Percentiles rank a stretch among this genome's conserved stretches.
Evolutionary conservation across 208 protist species (phyloP).

Genomic region (Angomonas deanei): DNA sequence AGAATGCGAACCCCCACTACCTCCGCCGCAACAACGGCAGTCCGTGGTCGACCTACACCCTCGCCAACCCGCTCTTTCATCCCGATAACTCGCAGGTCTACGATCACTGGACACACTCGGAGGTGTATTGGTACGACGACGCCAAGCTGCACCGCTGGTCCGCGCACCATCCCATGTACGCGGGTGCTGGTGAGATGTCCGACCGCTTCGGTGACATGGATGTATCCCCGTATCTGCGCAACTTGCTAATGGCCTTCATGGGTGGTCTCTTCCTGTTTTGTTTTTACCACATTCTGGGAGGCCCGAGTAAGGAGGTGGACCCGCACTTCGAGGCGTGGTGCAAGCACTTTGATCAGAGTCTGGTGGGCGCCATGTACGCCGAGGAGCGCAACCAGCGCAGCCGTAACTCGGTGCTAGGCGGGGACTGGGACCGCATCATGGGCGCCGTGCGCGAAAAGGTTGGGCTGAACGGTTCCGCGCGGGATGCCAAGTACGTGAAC

Average conservation of each 20-base stretch:
- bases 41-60: conserved; percentile 75
- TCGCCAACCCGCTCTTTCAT: conserved; percentile 86
- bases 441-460: conserved; percentile 25
- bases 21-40: conserved; percentile 80
- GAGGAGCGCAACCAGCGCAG: conserved; percentile 78
- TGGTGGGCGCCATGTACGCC: conserved; percentile 64
- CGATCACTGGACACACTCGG: conserved; percentile 89
- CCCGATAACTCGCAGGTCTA: conserved; percentile 86
- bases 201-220: conserved; percentile 87
- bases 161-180: conserved; percentile 77
- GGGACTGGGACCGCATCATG: conserved; percentile 81
- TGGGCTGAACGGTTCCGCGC: conserved; percentile 50
- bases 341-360: conserved; percentile 50
- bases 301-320: conserved; percentile 32
- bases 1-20: conserved; percentile 78
- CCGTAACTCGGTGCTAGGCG: conserved; percentile 41
- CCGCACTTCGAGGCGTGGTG: conserved; percentile 70
- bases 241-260: conserved; percentile 28
- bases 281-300: conserved; percentile 49
- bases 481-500: conserved; percentile 35
- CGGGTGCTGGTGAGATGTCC: conserved; percentile 67
- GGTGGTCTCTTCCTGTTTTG: conserved; percentile 28
- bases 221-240: conserved; percentile 58
- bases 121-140: conserved; percentile 90
- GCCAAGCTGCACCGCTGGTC: conserved; percentile 86